Evolutionary conservation across 2,329 filamentous ascomycete genomes (phyloP).

Genomic region (Blastomyces parvus): DNA sequence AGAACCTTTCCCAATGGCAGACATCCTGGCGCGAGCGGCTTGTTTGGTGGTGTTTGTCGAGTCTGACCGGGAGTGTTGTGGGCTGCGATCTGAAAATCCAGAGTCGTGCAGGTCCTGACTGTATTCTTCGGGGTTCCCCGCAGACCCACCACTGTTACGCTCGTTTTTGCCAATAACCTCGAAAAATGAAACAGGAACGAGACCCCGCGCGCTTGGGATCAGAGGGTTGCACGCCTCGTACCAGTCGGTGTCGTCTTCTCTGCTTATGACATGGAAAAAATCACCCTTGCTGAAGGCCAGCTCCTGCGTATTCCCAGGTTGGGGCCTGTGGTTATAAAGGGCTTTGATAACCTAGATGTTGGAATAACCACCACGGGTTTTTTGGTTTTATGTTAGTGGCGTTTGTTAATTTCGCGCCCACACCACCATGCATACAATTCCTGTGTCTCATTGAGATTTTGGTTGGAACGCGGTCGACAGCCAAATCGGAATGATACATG

Average conservation of each 20-base stretch:
- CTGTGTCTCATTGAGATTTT: constrained; percentile 11
- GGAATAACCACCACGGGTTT: not conserved
- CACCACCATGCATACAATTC: not conserved
- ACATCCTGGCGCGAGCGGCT: constrained; percentile 33
- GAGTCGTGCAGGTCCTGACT: constrained; percentile 71
- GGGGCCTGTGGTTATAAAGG: constrained; percentile 81
- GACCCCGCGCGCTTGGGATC: constrained; percentile 69
- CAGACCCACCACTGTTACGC: constrained; percentile 69
- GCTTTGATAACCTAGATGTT: constrained; percentile 78
- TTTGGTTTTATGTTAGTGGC: constrained; percentile 1
- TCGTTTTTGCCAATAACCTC: constrained; percentile 86
- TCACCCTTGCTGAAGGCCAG: constrained; percentile 89
- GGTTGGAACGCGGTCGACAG: constrained; percentile 16
- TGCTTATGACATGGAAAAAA: constrained; percentile 95
- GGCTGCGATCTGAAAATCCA: constrained; percentile 62
- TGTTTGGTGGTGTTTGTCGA: constrained; percentile 27
- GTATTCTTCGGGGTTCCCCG: constrained; percentile 43
- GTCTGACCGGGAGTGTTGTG: constrained; percentile 28
- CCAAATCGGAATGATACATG: not conserved
- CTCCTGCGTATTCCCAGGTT: constrained; percentile 56
- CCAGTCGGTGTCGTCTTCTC: constrained; percentile 91
- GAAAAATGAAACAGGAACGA: constrained; percentile 92
- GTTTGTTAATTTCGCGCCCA: constrained; percentile 6
- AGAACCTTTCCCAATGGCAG: constrained; percentile 42
- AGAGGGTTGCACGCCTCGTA: constrained; percentile 97